Evolutionary conservation across 1,284 basidiomycete species (phyloP).

Genomic region (Sanghuangporus weigelae): DNA sequence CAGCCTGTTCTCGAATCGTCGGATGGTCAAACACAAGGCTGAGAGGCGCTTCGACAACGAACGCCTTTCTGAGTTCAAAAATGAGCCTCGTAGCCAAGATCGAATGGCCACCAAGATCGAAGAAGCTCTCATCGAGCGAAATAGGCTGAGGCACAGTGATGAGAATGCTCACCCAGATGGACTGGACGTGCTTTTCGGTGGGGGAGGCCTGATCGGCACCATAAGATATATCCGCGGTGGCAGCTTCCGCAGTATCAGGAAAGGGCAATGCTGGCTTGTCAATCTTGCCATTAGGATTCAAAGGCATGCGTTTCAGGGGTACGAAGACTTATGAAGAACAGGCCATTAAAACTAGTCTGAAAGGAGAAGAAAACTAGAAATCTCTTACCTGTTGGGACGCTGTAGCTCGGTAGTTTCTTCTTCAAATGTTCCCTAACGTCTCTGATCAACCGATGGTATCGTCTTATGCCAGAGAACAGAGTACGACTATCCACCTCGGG

Average conservation of each 20-base stretch:
- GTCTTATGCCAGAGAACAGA: conserved; percentile 69
- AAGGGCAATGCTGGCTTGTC: conserved; percentile 98
- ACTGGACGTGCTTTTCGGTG: conserved; percentile 78
- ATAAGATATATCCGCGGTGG: conserved; percentile 33
- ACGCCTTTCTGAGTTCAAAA: conserved; percentile 93
- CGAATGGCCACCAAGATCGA: conserved; percentile 97
- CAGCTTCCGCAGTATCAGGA: conserved; percentile 89
- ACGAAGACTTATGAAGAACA: conserved; percentile 70
- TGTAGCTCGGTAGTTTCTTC: conserved; percentile 94
- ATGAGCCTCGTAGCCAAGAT: conserved; percentile 96
- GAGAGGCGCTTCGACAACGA: conserved; percentile 89
- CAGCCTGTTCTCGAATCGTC: conserved; percentile 78
- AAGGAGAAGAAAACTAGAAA: conserved; percentile 8
- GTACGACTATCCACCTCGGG: conserved; percentile 57
- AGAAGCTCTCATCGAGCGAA: conserved; percentile 93
- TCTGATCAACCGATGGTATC: conserved; percentile 86
- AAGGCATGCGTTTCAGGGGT: conserved; percentile 90
- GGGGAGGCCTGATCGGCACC: conserved; percentile 36
- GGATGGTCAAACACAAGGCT: conserved; percentile 93
- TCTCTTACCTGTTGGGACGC: conserved; percentile 75
- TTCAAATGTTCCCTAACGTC: conserved; percentile 94
- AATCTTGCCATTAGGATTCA: conserved; percentile 99
- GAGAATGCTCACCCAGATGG: conserved; percentile 82
- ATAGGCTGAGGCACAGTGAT: conserved; percentile 78
- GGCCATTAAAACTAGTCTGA: conserved; percentile 42